Conservation (phyloP, 352 stramenopile genomes). For the Phytophthora ramorum region DNA sequence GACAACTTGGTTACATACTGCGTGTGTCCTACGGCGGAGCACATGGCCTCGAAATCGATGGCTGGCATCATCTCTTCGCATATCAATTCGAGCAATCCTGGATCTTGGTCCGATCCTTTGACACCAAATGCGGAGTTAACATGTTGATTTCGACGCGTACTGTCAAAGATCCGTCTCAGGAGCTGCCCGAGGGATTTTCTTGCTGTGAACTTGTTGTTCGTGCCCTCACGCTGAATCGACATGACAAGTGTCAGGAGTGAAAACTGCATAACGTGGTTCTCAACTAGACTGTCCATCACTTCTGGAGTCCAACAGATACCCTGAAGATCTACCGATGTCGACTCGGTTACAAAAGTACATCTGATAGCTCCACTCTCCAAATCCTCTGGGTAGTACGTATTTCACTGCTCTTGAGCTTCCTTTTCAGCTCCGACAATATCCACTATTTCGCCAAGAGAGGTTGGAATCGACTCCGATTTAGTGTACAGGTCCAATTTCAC, state of each 20-base stretch:
- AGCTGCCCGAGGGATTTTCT: not conserved
- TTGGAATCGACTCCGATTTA: not conserved
- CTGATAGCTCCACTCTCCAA: conserved; percentile 3
- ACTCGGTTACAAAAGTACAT: conserved; percentile 2
- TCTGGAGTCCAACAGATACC: not conserved
- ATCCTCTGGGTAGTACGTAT: not conserved
- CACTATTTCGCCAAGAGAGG: conserved; percentile 5
- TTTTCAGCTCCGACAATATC: conserved; percentile 10
- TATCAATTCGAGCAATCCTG: not conserved
- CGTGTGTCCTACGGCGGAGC: too few species aligned
- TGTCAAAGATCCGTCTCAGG: not conserved
- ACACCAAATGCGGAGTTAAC: not conserved
- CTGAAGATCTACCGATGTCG: not conserved
- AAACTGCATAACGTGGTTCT: not conserved
- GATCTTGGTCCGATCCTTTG: not conserved
- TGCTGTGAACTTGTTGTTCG: not conserved
- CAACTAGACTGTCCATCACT: not conserved
- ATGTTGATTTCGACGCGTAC: not conserved
- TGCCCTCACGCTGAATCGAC: not conserved
- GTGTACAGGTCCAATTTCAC: conserved; percentile 20
- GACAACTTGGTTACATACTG: too few species aligned
- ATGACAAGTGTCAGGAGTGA: not conserved
- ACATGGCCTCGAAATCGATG: too few species aligned
- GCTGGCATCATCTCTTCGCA: too few species aligned
- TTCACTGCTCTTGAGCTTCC: not conserved